phyloP scores from a whole-genome alignment of 2,329 filamentous ascomycete species.

The Colletotrichum phormii region DNA sequence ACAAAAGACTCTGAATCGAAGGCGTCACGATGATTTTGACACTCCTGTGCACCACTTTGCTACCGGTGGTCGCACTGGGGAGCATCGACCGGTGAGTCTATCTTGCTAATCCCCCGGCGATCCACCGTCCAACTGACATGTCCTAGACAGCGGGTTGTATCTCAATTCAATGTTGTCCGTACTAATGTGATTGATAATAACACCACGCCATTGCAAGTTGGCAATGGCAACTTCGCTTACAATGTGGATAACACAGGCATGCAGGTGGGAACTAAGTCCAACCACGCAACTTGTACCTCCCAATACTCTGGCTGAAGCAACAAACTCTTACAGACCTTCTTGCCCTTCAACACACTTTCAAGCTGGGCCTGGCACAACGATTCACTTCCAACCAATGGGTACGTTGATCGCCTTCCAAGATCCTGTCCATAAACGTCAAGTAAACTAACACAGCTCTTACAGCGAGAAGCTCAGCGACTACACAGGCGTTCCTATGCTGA shows the following conservation, averaged over 20 bases:
- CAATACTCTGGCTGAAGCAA: not conserved
- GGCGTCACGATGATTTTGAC: not conserved
- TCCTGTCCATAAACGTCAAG: no score
- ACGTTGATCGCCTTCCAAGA: slow-evolving; percentile 31
- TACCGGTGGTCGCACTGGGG: not conserved
- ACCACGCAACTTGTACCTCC: fast-evolving
- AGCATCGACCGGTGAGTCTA: slow-evolving; percentile 1
- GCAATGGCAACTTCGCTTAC: slow-evolving; percentile 62
- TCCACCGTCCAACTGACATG: not conserved
- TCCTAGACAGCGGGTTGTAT: slow-evolving; percentile 39
- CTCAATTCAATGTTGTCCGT: slow-evolving; percentile 40
- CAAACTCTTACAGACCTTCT: slow-evolving; percentile 47
- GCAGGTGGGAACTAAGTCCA: slow-evolving; percentile 40
- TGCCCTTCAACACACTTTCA: slow-evolving; percentile 57
- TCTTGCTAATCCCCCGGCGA: not conserved
- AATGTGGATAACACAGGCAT: slow-evolving; percentile 59
- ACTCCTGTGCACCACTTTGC: not conserved
- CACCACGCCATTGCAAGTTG: slow-evolving; percentile 63
- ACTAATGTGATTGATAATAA: slow-evolving; percentile 45
- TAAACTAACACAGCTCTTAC: not conserved
- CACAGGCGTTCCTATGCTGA: slow-evolving; percentile 45
- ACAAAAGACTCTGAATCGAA: not conserved
- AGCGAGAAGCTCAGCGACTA: slow-evolving; percentile 47
- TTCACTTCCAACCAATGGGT: slow-evolving; percentile 48
- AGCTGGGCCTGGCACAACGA: slow-evolving; percentile 64